A percentile compares a stretch with the other conserved stretches of the same genome.
These are phyloP conservation scores for Xanthoceras sorbifolium DNA, from an alignment of 345 rosid genomes.

Conservation along the genomic window DNA sequence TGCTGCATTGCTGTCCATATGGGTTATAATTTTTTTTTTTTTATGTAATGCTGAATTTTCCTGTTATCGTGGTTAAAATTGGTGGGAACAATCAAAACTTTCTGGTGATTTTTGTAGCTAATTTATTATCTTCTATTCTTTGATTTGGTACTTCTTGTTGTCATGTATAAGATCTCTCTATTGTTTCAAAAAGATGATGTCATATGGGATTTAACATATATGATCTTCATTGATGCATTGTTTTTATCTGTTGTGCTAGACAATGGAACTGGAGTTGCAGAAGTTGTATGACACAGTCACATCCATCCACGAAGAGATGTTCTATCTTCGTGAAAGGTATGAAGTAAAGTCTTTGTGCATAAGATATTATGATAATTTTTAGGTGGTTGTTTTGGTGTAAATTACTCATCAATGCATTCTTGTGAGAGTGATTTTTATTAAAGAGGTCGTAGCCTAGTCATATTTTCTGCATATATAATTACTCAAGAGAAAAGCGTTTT, in stretches of 20 bases:
- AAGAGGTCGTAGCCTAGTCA: background rate
- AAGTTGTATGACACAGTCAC: conserved; percentile 55
- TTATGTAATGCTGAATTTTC: background rate
- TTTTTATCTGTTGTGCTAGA: conserved; percentile 39
- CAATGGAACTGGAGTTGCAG: conserved; percentile 68
- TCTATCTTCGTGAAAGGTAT: conserved; percentile 81
- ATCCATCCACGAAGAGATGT: conserved; percentile 83
- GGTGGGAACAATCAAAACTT: background rate
- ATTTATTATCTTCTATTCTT: background rate
- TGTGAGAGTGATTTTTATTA: background rate
- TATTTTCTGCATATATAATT: background rate
- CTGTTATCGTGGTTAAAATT: background rate
- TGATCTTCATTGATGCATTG: background rate
- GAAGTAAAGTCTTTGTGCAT: background rate
- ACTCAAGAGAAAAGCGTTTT: background rate
- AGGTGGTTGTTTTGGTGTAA: background rate
- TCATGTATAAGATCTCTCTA: background rate
- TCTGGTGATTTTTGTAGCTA: background rate
- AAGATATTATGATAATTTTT: background rate
- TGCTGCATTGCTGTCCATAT: background rate
- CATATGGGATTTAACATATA: background rate
- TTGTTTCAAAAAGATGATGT: background rate
- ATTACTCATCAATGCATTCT: background rate
- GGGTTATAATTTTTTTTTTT: background rate
- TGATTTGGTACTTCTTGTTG: background rate